Conservation (phyloP, 805 yeast species). For the Priceomyces medius region DNA sequence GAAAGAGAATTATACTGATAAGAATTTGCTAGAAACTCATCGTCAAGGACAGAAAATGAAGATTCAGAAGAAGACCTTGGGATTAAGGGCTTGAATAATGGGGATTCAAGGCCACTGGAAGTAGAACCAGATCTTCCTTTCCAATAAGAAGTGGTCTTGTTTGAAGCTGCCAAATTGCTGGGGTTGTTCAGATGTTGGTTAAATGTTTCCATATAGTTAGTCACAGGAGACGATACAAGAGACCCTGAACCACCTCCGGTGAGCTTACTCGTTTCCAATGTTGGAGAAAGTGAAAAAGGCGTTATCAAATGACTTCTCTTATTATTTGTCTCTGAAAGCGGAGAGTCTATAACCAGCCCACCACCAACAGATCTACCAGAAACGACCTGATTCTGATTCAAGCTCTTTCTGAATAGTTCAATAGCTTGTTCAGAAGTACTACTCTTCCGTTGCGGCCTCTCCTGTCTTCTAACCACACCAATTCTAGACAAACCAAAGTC, state of each 20-base stretch:
- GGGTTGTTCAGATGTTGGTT: slow-evolving; percentile 6
- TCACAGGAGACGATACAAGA: slow-evolving; percentile 15
- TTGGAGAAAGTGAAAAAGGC: slow-evolving; percentile 45
- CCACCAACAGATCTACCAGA: slow-evolving; percentile 2
- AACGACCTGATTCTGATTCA: slow-evolving; percentile 13
- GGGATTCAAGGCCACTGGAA: slow-evolving; percentile 48
- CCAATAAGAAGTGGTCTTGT: slow-evolving; percentile 7
- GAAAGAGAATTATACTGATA: slow-evolving; percentile 24
- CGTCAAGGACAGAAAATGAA: slow-evolving; percentile 55
- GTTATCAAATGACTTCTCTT: slow-evolving; percentile 43
- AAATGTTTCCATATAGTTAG: slow-evolving; percentile 13
- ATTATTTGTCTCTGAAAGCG: slow-evolving; percentile 23
- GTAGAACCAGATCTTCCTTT: slow-evolving; percentile 25
- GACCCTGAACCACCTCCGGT: neutral
- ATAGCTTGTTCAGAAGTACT: slow-evolving; percentile 43
- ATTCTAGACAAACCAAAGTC: slow-evolving; percentile 93
- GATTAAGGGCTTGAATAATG: slow-evolving; percentile 47
- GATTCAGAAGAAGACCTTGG: slow-evolving; percentile 55
- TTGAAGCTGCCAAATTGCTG: neutral
- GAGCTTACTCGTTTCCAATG: slow-evolving; percentile 26
- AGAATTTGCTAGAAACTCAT: slow-evolving; percentile 40
- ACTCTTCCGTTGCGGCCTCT: slow-evolving; percentile 41
- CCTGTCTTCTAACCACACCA: slow-evolving; percentile 83
- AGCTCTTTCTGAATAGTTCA: slow-evolving; percentile 35
- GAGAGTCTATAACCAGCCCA: slow-evolving; percentile 21